These are phyloP conservation scores for Eimeria zaria DNA, from an alignment of 169 alveolate species.

Conservation along the genomic window DNA sequence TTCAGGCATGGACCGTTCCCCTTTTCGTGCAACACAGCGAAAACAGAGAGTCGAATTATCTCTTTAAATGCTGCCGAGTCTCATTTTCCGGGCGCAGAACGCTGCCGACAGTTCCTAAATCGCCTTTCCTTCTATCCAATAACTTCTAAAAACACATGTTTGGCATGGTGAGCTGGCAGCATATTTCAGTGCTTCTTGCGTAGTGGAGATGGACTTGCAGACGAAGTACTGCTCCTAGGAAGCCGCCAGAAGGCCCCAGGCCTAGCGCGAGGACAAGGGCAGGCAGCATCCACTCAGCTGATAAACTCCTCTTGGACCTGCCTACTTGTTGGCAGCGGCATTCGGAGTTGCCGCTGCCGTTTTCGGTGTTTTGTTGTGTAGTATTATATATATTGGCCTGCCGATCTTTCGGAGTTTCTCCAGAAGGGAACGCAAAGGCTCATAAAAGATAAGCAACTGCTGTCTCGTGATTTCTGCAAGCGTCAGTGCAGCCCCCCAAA, in stretches of 20 bases:
- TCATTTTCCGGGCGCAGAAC: background rate
- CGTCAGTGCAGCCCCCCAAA: background rate
- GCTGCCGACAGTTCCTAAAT: background rate
- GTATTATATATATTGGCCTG: background rate
- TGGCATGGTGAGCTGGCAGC: slow-evolving; percentile 2
- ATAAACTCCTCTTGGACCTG: background rate
- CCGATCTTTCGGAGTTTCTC: background rate
- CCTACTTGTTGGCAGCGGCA: background rate
- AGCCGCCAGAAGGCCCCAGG: background rate
- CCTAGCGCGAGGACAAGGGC: background rate
- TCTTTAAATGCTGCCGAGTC: background rate
- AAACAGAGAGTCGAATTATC: background rate
- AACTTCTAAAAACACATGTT: background rate
- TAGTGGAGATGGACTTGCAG: slow-evolving; percentile 29
- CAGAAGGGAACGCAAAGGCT: background rate
- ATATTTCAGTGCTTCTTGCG: background rate
- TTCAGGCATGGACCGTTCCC: background rate
- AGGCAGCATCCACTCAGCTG: background rate
- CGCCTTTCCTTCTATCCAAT: background rate
- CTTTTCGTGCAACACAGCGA: background rate
- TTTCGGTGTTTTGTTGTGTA: background rate
- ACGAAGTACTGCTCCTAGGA: background rate
- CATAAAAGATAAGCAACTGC: background rate
- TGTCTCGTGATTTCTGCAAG: background rate
- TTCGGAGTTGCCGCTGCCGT: background rate